These are phyloP conservation scores for Cladosporium velox DNA, from an alignment of 2,329 filamentous ascomycete genomes.

Conservation along the genomic window DNA sequence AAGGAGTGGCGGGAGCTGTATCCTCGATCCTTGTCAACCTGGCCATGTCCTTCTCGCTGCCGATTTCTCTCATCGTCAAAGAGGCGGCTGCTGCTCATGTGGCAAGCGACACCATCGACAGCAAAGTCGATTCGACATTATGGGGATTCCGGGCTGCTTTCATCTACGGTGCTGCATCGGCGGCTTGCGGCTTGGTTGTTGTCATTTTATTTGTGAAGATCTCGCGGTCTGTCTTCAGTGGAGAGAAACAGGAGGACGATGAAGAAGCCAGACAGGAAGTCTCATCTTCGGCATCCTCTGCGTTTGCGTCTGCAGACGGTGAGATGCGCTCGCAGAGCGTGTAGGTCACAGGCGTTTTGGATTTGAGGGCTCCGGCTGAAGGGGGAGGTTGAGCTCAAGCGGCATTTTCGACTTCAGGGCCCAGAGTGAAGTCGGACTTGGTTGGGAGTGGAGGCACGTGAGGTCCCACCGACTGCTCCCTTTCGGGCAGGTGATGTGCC, in stretches of 20 bases:
- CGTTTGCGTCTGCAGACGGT: background rate
- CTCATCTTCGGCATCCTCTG: constrained; percentile 4
- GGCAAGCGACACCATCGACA: background rate
- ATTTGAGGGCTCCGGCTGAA: background rate
- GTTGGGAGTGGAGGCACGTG: background rate
- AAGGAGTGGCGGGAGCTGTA: constrained; percentile 40
- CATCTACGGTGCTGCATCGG: constrained; percentile 36
- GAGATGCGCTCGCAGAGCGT: constrained; percentile 1
- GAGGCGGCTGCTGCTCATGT: constrained; percentile 9
- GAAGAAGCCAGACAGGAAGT: background rate
- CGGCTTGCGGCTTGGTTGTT: constrained; percentile 33
- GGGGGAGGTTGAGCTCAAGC: background rate
- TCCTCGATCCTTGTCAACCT: constrained; percentile 41
- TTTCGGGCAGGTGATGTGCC: constrained; percentile 12
- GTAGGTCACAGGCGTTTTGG: background rate
- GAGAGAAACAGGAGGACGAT: constrained; percentile 30
- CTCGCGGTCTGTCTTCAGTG: constrained; percentile 27
- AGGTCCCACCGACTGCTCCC: constrained; percentile 13
- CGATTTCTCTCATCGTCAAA: constrained; percentile 36
- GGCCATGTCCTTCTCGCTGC: constrained; percentile 40
- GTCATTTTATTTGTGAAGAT: constrained; percentile 34
- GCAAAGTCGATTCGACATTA: constrained; percentile 3
- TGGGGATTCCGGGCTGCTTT: constrained; percentile 34
- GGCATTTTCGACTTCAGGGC: background rate
- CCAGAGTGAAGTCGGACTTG: background rate